Evolutionary conservation across 1,139 yeast genomes (phyloP), one percentile per base, ranked within the genome.

Genomic region (Candida sp.): DNA sequence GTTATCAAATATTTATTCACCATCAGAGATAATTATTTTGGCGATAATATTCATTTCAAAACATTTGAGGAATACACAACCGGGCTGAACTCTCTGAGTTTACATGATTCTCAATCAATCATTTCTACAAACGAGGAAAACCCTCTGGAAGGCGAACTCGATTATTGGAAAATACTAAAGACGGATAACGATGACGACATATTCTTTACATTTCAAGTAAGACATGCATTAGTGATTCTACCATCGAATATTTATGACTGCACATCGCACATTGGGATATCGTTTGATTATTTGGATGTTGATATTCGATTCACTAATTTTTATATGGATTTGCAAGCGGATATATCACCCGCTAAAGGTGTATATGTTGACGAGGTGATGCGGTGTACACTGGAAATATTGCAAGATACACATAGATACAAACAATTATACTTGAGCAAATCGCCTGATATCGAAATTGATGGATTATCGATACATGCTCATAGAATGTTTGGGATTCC

Each of bases 401-500:
- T 69, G 1, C 60, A 58, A 44, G 58, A 66, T 43, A 62, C 66
- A 7, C 52, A 55, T 1, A 48, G 45, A 11, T 73, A 73, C 50
- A 49, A 48, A 3, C 45, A 55, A 19, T 40, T 42, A 11, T 57
- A 61, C 43, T 58, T 61, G 21, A 34, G 44, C 4, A 42, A 38
- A 22, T 43, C 44, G 15, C 47, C 55, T 5, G 57, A 80, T 32
- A 52, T 87, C 11, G 61, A 67, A 9, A 74, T 87, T 40, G 87
- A 83, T 53, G 89, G 90, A 0, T 58, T 90, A 22, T 58, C 75
- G 4, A 73, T 87, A 12, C 96, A 87, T 61, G 93, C 96, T 1
- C 96, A 91, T 59, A 75, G 98, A 56, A 81, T 90, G 82, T 89
- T 90, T 70, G 98, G 99, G 0, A 61, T 89, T 1, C 97, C 97